These are phyloP conservation scores for Scedosporium apiospermum DNA, from an alignment of 2,329 filamentous ascomycete genomes.

Conservation along the genomic window DNA sequence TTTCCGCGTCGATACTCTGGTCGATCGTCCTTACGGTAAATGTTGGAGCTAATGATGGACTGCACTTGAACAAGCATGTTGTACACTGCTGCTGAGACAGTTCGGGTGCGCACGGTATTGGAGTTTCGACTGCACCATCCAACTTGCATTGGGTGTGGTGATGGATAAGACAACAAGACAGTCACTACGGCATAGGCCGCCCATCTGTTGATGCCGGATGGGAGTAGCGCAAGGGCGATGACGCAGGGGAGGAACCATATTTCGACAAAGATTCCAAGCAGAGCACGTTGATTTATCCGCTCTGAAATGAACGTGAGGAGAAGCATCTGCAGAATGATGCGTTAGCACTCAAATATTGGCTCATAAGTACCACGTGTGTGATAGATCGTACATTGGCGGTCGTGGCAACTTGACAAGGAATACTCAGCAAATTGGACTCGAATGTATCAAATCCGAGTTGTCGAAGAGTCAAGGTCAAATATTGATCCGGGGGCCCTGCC, in stretches of 20 bases:
- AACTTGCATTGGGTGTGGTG: constrained; percentile 36
- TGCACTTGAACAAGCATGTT: constrained; percentile 35
- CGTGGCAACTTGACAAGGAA: constrained; percentile 24
- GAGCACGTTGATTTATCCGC: constrained; percentile 17
- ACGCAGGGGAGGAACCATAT: constrained; percentile 24
- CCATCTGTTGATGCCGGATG: constrained; percentile 18
- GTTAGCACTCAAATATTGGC: not conserved
- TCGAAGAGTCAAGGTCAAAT: constrained; percentile 16
- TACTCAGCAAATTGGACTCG: constrained; percentile 46
- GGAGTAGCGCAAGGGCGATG: constrained; percentile 20
- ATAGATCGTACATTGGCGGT: constrained; percentile 6
- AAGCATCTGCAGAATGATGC: constrained; percentile 7
- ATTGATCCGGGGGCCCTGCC: constrained; percentile 14
- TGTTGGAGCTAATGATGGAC: constrained; percentile 34
- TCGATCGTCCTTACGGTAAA: constrained; percentile 36
- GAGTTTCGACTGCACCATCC: constrained; percentile 46
- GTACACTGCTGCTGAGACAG: constrained; percentile 47
- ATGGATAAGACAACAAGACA: constrained; percentile 21
- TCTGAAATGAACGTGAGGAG: constrained; percentile 22
- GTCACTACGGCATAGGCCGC: constrained; percentile 20
- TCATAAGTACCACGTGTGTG: not conserved
- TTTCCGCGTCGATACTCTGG: constrained; percentile 36
- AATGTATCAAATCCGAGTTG: constrained; percentile 29
- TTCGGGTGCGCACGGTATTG: constrained; percentile 50
- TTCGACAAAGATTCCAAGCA: constrained; percentile 20